phyloP scores from a whole-genome alignment of 2,329 filamentous ascomycete species.

The Didymella arachidicola region DNA sequence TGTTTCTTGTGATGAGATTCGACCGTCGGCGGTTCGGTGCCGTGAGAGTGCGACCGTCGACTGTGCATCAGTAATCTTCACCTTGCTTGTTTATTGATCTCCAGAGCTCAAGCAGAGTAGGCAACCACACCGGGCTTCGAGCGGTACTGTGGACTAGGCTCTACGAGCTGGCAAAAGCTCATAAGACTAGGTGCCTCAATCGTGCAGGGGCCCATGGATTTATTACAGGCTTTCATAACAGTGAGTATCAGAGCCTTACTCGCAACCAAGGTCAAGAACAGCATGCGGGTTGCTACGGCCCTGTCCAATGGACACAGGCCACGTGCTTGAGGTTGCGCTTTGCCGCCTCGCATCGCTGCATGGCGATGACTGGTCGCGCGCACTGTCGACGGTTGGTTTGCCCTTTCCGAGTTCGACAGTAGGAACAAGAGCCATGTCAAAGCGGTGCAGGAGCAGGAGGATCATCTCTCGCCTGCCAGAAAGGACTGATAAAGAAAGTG shows the following conservation, averaged over 20 bases:
- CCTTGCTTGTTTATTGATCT: not conserved
- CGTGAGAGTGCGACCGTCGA: not conserved
- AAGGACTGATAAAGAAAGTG: no score
- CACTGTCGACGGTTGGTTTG: not conserved
- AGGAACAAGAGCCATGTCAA: no score
- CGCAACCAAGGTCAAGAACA: not conserved
- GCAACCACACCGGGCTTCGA: not conserved
- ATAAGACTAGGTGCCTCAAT: not conserved
- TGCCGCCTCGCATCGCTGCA: not conserved
- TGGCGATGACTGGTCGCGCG: not conserved
- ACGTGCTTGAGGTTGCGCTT: not conserved
- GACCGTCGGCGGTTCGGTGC: not conserved
- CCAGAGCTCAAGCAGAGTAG: not conserved
- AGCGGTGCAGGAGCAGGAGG: no score
- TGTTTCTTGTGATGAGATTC: not conserved
- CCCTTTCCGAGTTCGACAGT: no score
- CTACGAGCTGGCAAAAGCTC: not conserved
- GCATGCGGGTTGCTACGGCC: not conserved
- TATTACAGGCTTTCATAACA: not conserved
- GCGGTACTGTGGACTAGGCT: not conserved
- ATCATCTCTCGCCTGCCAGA: no score
- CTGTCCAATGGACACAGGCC: not conserved
- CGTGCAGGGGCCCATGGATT: not conserved
- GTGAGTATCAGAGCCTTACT: not conserved
- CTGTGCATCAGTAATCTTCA: not conserved